Evolutionary conservation across 768 basidiomycete species (phyloP).

Genomic region (Amanita thiersii): DNA sequence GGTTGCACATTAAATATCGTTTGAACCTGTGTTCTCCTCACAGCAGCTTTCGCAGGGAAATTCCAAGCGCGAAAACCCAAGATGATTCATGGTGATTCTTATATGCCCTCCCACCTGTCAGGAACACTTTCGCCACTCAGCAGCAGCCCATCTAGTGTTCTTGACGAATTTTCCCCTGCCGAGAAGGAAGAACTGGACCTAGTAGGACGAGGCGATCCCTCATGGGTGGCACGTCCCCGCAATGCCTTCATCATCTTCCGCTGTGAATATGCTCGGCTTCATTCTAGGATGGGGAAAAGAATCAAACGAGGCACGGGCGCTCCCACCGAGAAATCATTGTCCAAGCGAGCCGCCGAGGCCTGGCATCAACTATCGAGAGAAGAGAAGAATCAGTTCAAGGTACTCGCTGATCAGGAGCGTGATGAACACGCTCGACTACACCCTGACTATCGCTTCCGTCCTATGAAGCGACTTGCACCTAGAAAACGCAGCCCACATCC

Average conservation of each 20-base stretch:
- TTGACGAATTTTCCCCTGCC: neutral
- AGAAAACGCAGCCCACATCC: neutral
- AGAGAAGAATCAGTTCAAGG: conserved; percentile 42
- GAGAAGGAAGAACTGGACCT: neutral
- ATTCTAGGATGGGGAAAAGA: conserved; percentile 29
- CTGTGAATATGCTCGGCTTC: conserved; percentile 48
- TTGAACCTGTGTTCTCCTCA: neutral
- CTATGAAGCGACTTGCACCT: conserved; percentile 25
- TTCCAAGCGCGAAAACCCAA: no score
- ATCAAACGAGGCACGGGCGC: conserved; percentile 25
- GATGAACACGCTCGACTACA: conserved; percentile 47
- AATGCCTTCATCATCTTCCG: conserved; percentile 73
- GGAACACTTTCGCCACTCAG: neutral
- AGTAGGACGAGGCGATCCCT: conserved; percentile 30
- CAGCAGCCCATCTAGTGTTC: neutral
- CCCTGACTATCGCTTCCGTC: conserved; percentile 59
- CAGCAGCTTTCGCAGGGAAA: no score
- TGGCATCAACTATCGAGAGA: conserved; percentile 53
- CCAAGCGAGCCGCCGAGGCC: conserved; percentile 69
- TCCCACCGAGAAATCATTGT: conserved; percentile 46
- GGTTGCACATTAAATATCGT: no score
- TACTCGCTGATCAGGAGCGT: conserved; percentile 47
- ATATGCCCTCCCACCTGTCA: neutral
- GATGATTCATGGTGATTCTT: no score
- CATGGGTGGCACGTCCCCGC: conserved; percentile 59